Conservation (phyloP, 805 yeast genomes). For the Metschnikowia borealis region DNA sequence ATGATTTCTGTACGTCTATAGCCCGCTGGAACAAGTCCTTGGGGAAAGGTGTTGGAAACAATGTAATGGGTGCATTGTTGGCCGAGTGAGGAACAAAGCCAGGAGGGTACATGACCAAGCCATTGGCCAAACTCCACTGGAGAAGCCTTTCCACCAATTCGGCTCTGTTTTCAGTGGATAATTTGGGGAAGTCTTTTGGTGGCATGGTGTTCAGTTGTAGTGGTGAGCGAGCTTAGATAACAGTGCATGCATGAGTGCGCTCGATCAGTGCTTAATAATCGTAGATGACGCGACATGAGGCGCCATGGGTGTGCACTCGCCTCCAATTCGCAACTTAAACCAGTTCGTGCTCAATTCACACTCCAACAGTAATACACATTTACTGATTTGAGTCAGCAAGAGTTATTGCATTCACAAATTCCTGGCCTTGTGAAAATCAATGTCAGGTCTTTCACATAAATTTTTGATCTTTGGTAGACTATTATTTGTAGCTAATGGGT, state of each 20-base stretch:
- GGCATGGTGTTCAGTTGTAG: conserved; percentile 8
- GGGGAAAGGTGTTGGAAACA: conserved; percentile 90
- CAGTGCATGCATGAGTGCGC: not conserved
- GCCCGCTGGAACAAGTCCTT: conserved; percentile 62
- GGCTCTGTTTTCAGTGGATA: conserved; percentile 23
- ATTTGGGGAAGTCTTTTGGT: conserved; percentile 32
- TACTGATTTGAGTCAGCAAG: no score
- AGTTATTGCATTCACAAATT: no score
- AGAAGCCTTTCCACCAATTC: conserved; percentile 45
- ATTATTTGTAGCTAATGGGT: no score
- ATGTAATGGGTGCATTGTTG: conserved; percentile 80
- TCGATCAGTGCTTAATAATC: conserved; percentile 2
- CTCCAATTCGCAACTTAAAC: no score
- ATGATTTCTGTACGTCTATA: conserved; percentile 56
- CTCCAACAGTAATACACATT: not conserved
- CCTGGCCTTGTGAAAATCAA: no score
- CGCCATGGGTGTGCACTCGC: no score
- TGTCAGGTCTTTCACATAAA: no score
- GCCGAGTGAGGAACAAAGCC: conserved; percentile 42
- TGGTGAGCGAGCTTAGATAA: not conserved
- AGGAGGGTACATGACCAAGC: conserved; percentile 77
- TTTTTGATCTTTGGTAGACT: no score
- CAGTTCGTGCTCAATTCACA: no score
- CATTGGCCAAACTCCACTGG: conserved; percentile 79
- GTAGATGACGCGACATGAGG: not conserved